Evolutionary conservation across 768 basidiomycete genomes (phyloP).

Genomic region (Rhodotorula kratochvilovae): DNA sequence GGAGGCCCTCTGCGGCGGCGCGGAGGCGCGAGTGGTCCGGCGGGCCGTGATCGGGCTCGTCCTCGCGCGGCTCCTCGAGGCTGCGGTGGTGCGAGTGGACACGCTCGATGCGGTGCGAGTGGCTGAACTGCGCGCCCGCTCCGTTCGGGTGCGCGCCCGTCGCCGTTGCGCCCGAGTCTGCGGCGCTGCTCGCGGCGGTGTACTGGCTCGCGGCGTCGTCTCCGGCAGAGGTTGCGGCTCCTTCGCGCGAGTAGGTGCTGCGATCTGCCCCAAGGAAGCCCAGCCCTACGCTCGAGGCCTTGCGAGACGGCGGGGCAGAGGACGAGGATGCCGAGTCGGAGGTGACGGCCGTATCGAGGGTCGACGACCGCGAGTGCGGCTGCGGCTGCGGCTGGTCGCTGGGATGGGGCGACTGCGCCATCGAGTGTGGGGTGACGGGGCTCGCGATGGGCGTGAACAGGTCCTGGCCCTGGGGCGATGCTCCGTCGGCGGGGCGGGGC

Average conservation of each 20-base stretch:
- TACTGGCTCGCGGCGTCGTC: background rate
- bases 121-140: background rate
- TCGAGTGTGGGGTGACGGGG: background rate
- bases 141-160: background rate
- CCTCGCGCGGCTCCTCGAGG: constrained; percentile 22
- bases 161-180: background rate
- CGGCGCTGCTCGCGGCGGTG: background rate
- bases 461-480: background rate
- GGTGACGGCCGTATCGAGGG: background rate
- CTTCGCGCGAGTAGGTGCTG: background rate
- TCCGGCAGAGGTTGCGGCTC: too few relatives aligned
- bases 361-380: background rate
- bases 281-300: constrained; percentile 17
- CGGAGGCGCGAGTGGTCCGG: constrained; percentile 26
- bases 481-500: background rate
- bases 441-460: too few relatives aligned
- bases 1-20: constrained; percentile 23
- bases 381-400: background rate
- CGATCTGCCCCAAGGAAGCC: background rate
- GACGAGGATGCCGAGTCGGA: background rate
- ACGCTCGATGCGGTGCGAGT: constrained; percentile 28
- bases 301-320: constrained; percentile 1
- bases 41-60: constrained; percentile 25
- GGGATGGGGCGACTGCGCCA: background rate
- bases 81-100: constrained; percentile 37